These are phyloP conservation scores for Penicillium daleae DNA, from an alignment of 495 filamentous ascomycete species.

Conservation along the genomic window DNA sequence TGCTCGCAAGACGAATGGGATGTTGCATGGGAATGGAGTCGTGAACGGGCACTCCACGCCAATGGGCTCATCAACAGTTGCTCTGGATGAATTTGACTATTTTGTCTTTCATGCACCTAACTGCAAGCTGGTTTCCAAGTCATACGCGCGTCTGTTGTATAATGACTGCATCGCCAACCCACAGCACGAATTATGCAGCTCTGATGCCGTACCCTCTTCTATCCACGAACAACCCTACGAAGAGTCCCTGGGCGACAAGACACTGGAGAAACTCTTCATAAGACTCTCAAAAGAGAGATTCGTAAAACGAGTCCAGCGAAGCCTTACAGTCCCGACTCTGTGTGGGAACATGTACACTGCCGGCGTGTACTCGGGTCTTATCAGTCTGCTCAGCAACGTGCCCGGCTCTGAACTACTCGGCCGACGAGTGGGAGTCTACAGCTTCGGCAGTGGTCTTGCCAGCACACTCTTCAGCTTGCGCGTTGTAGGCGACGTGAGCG, in stretches of 20 bases:
- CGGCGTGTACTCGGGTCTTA: conserved; percentile 15
- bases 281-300: conserved; percentile 2
- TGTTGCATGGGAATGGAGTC: conserved; percentile 52
- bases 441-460: conserved; percentile 83
- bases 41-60: conserved; percentile 31
- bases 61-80: conserved; percentile 27
- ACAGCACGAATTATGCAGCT: conserved; percentile 1
- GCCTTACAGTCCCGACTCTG: conserved; percentile 16
- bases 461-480: conserved; percentile 78
- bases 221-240: conserved; percentile 10
- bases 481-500: conserved; percentile 65
- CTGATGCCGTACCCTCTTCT: background rate
- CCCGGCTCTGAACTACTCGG: conserved; percentile 64
- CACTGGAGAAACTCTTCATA: conserved; percentile 8
- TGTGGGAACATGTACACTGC: conserved; percentile 27
- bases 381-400: conserved; percentile 19
- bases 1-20: conserved; percentile 57
- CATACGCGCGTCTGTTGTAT: conserved; percentile 91
- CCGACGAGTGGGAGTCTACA: conserved; percentile 79
- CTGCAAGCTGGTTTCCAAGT: conserved; percentile 96
- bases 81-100: conserved; percentile 92
- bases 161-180: conserved; percentile 76
- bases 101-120: conserved; percentile 93
- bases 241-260: conserved; percentile 9
- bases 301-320: conserved; percentile 10